A percentile compares a stretch with the other conserved stretches of the same genome.
These are phyloP conservation scores for Aquilaria sinensis DNA, from an alignment of 345 rosid species.

Conservation along the genomic window DNA sequence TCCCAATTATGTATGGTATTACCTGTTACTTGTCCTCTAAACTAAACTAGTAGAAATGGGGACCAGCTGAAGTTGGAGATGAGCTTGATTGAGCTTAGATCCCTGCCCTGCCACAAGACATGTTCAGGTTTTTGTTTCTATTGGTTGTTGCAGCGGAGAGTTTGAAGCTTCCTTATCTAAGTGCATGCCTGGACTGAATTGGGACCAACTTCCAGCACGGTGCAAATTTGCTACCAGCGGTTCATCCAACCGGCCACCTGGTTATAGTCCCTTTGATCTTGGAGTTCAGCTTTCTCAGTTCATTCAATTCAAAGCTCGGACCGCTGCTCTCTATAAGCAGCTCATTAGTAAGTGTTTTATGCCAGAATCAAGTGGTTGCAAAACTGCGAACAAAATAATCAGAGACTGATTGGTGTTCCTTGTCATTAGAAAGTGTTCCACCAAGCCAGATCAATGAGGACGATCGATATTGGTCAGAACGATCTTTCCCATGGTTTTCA, in stretches of 20 bases:
- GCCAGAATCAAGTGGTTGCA: background rate
- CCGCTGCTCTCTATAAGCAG: constrained; percentile 30
- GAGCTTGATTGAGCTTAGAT: too few species aligned
- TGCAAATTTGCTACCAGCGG: constrained; percentile 81
- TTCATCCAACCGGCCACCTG: constrained; percentile 56
- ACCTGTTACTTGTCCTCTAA: too few species aligned
- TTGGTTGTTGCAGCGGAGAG: constrained; percentile 44
- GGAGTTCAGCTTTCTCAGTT: constrained; percentile 55
- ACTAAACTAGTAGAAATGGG: too few species aligned
- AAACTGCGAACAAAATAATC: background rate
- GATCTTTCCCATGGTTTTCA: constrained; percentile 54
- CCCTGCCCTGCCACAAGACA: background rate
- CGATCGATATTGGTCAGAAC: constrained; percentile 70
- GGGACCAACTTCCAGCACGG: constrained; percentile 58
- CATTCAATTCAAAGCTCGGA: constrained; percentile 48
- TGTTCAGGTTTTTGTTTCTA: background rate
- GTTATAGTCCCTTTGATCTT: constrained; percentile 57
- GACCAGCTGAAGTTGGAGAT: too few species aligned
- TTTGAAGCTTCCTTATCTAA: constrained; percentile 48
- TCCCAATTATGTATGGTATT: too few species aligned
- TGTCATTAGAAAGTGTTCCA: constrained; percentile 13
- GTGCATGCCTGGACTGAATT: constrained; percentile 61
- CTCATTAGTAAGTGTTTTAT: constrained; percentile 1
- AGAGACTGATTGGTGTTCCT: background rate
- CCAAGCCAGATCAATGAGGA: constrained; percentile 38